Evolutionary conservation across 148 eudicot species (phyloP).

Genomic region (Cornus kousa): DNA sequence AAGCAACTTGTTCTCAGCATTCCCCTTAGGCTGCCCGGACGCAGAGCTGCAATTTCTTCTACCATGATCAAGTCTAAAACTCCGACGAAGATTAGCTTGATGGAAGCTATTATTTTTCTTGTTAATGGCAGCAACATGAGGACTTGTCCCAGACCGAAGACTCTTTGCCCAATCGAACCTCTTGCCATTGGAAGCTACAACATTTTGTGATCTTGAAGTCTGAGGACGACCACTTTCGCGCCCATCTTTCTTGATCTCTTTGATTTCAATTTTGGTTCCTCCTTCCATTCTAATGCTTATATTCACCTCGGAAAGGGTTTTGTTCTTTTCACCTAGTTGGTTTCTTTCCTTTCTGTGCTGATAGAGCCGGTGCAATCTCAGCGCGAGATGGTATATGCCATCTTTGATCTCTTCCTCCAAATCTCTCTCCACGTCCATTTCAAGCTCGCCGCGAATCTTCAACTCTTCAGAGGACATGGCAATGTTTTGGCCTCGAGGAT

Average conservation of each 20-base stretch:
- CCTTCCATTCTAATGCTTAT: slow-evolving; percentile 63
- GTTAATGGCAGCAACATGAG: not conserved
- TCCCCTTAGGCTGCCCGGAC: not conserved
- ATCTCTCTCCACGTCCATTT: slow-evolving; percentile 55
- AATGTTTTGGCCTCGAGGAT: not conserved
- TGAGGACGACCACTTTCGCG: not conserved
- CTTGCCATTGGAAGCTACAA: not conserved
- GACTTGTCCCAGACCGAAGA: slow-evolving; percentile 37
- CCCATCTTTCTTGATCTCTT: slow-evolving; percentile 43
- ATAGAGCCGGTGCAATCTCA: slow-evolving; percentile 55
- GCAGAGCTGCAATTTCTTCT: not conserved
- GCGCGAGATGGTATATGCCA: slow-evolving; percentile 60
- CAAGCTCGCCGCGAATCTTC: slow-evolving; percentile 56
- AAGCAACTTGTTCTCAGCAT: slow-evolving; percentile 1
- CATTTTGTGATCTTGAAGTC: slow-evolving; percentile 3
- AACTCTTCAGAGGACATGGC: slow-evolving; percentile 45
- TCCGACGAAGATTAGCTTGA: not conserved
- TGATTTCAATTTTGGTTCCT: slow-evolving; percentile 53
- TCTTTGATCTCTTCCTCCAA: slow-evolving; percentile 76
- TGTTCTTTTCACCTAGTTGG: not conserved
- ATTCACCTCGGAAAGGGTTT: slow-evolving; percentile 38
- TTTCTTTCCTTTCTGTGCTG: slow-evolving; percentile 43
- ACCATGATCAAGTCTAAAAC: not conserved
- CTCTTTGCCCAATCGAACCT: slow-evolving; percentile 54
- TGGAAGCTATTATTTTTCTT: not conserved